Base-by-base conservation (phyloP, 192 early-diverging fungal genomes). In the Gorgonomyces haynaldii region DNA sequence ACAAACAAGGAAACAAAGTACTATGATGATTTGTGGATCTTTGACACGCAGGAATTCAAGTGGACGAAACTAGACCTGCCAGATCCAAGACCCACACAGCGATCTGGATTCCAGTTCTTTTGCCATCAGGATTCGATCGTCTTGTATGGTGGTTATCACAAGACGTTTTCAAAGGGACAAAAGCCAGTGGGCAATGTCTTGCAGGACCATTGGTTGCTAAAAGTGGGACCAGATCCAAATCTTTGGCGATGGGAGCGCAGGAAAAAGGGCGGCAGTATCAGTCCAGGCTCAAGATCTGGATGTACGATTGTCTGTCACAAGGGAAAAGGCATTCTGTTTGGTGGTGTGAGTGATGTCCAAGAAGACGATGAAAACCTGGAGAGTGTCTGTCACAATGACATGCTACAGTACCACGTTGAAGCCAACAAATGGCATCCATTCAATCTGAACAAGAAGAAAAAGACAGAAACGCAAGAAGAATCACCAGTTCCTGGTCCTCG, bases 71-170 rank as follows among this genome's bases (percentile, higher is more conserved):
- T 70, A 2, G 67, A 72, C 1, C 23, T 62, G 4, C 45, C 55
- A 1, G 67, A 70, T 23, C 64, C 64, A 15, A 65, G 40, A 24
- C 69, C 57, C 3, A 52, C 56, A 0, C 65, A 72, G 21, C 58
- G 83, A 7, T 77, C 72, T 19, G 83, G 81, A 21, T 81, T 77
- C 48, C 75, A 78, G 39, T 62, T 73, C 12, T 65, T 85, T 31
- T 61, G 66, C 23, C 52, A 61, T 24, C 42, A 44, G 6, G 79
- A 85, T 34, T 67, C 62, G 2, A 60, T 72, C 5, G 64, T 66
- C 46, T 36, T 86, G 19, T 82, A 81, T 54, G 83, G 83, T 26
- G 83, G 83, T 2, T 86, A 84, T 59, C 71, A 62, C 25, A 82
- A 81, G 51, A 64, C 65, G 34, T 54, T 70, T 29, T 60, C 60